phyloP scores from a whole-genome alignment of 768 basidiomycete genomes.

The Galerina marginata region DNA sequence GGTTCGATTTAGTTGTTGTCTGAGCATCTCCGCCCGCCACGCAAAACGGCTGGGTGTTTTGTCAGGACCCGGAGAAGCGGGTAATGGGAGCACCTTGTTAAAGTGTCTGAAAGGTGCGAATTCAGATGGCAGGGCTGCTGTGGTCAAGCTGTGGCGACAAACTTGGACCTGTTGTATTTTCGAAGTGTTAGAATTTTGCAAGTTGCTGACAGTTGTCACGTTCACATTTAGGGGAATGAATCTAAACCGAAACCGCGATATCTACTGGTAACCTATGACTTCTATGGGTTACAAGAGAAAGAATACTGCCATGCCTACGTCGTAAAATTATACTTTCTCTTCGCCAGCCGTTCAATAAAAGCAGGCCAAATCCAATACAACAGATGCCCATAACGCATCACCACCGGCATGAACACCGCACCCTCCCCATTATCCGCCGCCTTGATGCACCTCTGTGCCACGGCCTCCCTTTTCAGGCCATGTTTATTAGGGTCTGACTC shows the following conservation, averaged over 20 bases:
- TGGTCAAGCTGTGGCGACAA: no score
- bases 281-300: background rate
- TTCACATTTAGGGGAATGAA: no score
- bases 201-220: no score
- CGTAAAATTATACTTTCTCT: conserved; percentile 67
- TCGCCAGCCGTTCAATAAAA: conserved; percentile 61
- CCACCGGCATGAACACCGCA: conserved; percentile 60
- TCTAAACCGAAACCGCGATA: background rate
- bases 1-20: no score
- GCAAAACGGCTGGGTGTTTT: no score
- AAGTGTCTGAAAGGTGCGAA: no score
- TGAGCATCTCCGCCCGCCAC: no score
- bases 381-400: conserved; percentile 53
- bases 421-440: conserved; percentile 66
- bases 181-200: no score
- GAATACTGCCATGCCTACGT: background rate
- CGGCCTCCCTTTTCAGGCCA: conserved; percentile 63
- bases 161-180: no score
- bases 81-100: no score
- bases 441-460: conserved; percentile 62
- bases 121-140: no score
- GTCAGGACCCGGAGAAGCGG: no score
- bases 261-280: background rate
- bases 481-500: conserved; percentile 59
- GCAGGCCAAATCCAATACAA: conserved; percentile 70